Base-by-base conservation (phyloP, 257 asterid genomes). In the Solanum arcanum region DNA sequence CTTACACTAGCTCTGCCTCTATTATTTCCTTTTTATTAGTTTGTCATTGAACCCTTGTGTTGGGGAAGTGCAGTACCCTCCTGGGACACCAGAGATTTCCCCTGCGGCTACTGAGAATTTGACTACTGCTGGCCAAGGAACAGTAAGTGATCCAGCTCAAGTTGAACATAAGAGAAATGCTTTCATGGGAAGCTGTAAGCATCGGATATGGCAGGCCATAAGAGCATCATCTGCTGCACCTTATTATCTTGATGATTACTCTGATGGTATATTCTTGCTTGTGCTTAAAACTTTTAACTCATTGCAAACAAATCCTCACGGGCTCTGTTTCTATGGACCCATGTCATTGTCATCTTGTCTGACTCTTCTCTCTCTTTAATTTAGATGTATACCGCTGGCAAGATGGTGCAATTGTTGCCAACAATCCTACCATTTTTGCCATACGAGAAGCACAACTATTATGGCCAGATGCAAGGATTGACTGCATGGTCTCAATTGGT, bases 201-300 rank as follows among this genome's bases (percentile, higher is more conserved):
- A 96, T 93, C 97, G 90, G 44, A 62, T 96, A 88, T 97, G 99
- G 99, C 98, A 95, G 89, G 97, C 99, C 91, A 97, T 97, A 90
- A 92, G 99, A 93, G 99, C 99, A 59, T 97, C 99, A 84, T 97
- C 99, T 29, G 99, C 99, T 5, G 99, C 99, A 86, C 99, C 99
- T 39, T 97, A 97, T 91, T 97, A 97, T 93, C 95, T 97, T 87
- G 99, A 97, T 93, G 99, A 97, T 93, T 97, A 91, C 91, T 92
- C 98, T 70, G 99, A 97, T 91, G 99, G 99, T 97, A 92, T 81
- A 87, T 86, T 86, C 74, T 83, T 73, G 33, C 76, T 35, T 85
- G 86, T 86, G 68, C 84, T 74, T 27, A 70, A 69, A 69, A 69
- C 59, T 62, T 86, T 74, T 62, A 77, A 86, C 46, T 76, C 60